Conservation (phyloP, 2,329 filamentous ascomycete species). For the Immersiporthe knoxdaviesiana region DNA sequence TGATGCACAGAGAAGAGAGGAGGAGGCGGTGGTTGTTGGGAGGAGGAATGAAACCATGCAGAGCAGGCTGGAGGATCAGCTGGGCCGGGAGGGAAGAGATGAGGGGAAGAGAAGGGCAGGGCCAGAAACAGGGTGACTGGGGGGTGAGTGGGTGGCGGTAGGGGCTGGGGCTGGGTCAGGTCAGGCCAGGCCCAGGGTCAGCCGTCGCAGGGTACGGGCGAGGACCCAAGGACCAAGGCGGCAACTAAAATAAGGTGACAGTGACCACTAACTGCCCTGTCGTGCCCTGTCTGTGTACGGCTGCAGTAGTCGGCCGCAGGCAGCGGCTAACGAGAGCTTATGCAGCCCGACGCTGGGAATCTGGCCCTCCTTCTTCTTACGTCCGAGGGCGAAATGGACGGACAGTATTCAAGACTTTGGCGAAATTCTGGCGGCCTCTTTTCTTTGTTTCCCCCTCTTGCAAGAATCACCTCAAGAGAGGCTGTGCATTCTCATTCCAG, state of each 20-base stretch:
- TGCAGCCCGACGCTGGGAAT: conserved; percentile 8
- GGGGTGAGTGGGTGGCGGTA: conserved; percentile 7
- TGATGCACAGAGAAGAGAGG: background rate
- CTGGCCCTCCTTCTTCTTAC: background rate
- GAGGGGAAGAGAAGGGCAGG: background rate
- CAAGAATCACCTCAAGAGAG: background rate
- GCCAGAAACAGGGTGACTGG: background rate
- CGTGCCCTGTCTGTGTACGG: too few relatives aligned
- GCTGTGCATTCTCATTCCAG: background rate
- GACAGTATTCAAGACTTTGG: too few relatives aligned
- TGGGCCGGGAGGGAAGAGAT: conserved; percentile 14
- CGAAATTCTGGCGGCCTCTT: too few relatives aligned
- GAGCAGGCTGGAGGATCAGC: conserved; percentile 13
- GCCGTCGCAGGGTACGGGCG: background rate
- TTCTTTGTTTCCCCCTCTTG: background rate
- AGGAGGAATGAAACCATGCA: conserved; percentile 11
- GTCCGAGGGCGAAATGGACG: background rate
- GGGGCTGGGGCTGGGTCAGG: conserved; percentile 4
- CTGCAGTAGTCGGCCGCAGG: conserved; percentile 11
- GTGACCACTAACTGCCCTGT: background rate
- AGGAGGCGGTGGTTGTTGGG: background rate
- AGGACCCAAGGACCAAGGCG: conserved; percentile 8
- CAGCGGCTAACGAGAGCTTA: conserved; percentile 17
- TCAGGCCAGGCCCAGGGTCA: too few relatives aligned
- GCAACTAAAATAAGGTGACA: conserved; percentile 28